Evolutionary conservation across 2,329 filamentous ascomycete genomes (phyloP).

Genomic region (Exserohilum rostratum): DNA sequence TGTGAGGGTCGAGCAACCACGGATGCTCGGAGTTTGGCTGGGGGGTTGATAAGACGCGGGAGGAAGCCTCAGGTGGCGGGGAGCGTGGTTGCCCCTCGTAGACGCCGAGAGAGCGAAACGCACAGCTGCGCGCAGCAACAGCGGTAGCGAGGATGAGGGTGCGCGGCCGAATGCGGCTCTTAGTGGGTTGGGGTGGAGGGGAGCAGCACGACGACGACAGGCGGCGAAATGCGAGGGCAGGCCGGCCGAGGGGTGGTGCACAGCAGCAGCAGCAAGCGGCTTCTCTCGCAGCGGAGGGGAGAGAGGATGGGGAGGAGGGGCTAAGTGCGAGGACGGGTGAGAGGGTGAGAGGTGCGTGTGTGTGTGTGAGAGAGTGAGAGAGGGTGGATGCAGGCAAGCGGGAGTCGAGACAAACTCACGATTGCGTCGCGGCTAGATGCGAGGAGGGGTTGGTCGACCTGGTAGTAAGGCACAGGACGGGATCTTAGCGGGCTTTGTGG

Average conservation of each 20-base stretch:
- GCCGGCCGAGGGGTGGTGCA: too few species aligned
- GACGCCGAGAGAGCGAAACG: slow-evolving; percentile 28
- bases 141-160: slow-evolving; percentile 27
- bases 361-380: neutral
- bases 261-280: neutral
- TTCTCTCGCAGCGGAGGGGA: too few species aligned
- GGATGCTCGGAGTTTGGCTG: slow-evolving; percentile 40
- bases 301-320: too few species aligned
- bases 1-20: slow-evolving; percentile 29
- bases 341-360: slow-evolving; percentile 8
- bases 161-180: slow-evolving; percentile 36
- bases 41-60: slow-evolving; percentile 31
- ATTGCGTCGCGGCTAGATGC: slow-evolving; percentile 40
- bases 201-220: too few species aligned
- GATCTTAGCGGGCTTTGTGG: slow-evolving; percentile 32
- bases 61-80: slow-evolving; percentile 29
- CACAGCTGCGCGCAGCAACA: slow-evolving; percentile 6
- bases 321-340: neutral
- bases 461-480: slow-evolving; percentile 27
- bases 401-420: slow-evolving; percentile 33
- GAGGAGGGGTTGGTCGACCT: slow-evolving; percentile 26
- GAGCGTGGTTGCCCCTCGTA: slow-evolving; percentile 25
- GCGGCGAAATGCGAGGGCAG: too few species aligned
- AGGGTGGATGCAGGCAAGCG: slow-evolving; percentile 30
- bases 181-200: too few species aligned